Conservation (phyloP, 225 moss, liverwort and hornwort genomes). For the Physcomitrium patens region DNA sequence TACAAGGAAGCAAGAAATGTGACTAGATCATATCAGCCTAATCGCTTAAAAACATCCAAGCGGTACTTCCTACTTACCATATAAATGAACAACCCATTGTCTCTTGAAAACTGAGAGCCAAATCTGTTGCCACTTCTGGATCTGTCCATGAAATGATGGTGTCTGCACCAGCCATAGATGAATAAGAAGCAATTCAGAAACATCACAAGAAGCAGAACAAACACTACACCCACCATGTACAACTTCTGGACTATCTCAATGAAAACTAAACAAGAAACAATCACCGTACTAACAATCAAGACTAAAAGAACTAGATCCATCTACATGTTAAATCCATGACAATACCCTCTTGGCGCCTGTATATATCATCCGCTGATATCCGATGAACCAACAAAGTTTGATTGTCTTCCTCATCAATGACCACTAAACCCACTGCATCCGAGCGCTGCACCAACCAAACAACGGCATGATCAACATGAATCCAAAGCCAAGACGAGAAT, state of each 20-base stretch:
- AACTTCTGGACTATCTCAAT: constrained; percentile 10
- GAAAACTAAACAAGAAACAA: constrained; percentile 10
- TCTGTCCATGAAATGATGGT: constrained; percentile 99
- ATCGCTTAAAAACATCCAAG: neutral
- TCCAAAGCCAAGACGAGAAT: neutral
- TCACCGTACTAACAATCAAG: constrained; percentile 5
- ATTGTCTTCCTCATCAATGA: constrained; percentile 99
- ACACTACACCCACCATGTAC: constrained; percentile 1
- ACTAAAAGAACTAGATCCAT: constrained; percentile 23
- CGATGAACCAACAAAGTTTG: constrained; percentile 94
- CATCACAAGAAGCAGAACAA: constrained; percentile 14
- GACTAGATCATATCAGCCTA: too few relatives aligned
- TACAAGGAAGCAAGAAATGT: too few relatives aligned
- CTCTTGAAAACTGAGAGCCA: constrained; percentile 99
- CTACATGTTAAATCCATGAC: neutral
- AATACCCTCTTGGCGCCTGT: constrained; percentile 96
- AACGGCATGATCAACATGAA: constrained; percentile 23
- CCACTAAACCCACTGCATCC: constrained; percentile 98
- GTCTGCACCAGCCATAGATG: constrained; percentile 52
- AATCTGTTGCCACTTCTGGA: constrained; percentile 98
- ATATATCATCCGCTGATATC: constrained; percentile 98
- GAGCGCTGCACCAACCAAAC: constrained; percentile 78
- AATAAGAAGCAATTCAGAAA: constrained; percentile 18
- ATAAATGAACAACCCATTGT: constrained; percentile 98
- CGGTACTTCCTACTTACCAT: constrained; percentile 61